phyloP scores from a whole-genome alignment of 495 filamentous ascomycete species.

The Penicillium alfredii region DNA sequence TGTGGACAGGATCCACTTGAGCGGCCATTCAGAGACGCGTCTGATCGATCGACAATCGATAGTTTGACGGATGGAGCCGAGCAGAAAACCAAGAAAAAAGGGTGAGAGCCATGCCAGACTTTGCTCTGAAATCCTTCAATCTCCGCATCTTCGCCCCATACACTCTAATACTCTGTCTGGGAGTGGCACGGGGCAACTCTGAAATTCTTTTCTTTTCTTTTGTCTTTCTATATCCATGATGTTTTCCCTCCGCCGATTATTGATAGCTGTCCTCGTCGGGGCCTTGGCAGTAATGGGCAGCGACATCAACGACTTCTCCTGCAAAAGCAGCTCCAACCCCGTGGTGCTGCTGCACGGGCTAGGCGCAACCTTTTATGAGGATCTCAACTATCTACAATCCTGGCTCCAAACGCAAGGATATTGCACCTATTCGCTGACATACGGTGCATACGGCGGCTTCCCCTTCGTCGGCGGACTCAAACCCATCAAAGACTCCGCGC shows the following conservation, averaged over 20 bases:
- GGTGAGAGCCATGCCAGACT: too few relatives aligned
- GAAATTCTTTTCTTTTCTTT: too few relatives aligned
- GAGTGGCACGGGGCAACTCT: too few relatives aligned
- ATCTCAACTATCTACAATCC: conserved; percentile 47
- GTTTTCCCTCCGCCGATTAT: conserved; percentile 13
- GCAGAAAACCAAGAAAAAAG: conserved; percentile 2
- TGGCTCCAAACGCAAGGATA: conserved; percentile 46
- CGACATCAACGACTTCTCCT: conserved; percentile 38
- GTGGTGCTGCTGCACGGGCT: conserved; percentile 50
- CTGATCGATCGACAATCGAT: conserved; percentile 14
- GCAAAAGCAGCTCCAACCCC: conserved; percentile 37
- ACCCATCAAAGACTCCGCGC: conserved; percentile 40
- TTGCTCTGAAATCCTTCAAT: too few relatives aligned
- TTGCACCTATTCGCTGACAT: conserved; percentile 48
- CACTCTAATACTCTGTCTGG: too few relatives aligned
- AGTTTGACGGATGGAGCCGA: conserved; percentile 17
- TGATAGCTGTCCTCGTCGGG: conserved; percentile 12
- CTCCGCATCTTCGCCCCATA: too few relatives aligned
- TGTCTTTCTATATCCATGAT: conserved; percentile 6
- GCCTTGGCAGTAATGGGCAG: conserved; percentile 16
- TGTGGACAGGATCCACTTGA: not conserved
- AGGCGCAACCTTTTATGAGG: conserved; percentile 45
- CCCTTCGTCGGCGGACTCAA: conserved; percentile 43
- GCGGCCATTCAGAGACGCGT: conserved; percentile 11
- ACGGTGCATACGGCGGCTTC: conserved; percentile 44